Evolutionary conservation across 768 basidiomycete genomes (phyloP).

Genomic region (Asterophora lycoperdoides): DNA sequence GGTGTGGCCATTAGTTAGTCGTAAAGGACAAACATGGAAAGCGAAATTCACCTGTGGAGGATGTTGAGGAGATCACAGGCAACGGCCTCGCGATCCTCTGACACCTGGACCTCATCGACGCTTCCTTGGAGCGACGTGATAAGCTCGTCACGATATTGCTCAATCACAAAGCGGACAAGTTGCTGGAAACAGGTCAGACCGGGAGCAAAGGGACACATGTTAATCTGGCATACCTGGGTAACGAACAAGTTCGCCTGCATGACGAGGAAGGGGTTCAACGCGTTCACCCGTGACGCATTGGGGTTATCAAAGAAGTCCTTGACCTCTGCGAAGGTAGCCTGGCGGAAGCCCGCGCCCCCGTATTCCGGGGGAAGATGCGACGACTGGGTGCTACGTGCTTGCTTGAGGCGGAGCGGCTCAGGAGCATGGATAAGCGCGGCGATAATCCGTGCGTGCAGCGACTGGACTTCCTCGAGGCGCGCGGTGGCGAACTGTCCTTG

Average conservation of each 20-base stretch:
- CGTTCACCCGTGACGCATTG: slow-evolving; percentile 78
- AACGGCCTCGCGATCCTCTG: slow-evolving; percentile 77
- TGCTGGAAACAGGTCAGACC: slow-evolving; percentile 47
- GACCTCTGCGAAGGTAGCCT: slow-evolving; percentile 83
- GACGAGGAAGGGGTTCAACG: slow-evolving; percentile 85
- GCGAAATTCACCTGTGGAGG: slow-evolving; percentile 59
- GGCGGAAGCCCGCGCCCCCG: slow-evolving; percentile 68
- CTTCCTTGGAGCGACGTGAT: slow-evolving; percentile 61
- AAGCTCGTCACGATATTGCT: slow-evolving; percentile 89
- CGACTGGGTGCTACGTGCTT: slow-evolving; percentile 39
- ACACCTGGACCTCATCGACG: slow-evolving; percentile 59
- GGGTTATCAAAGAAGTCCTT: slow-evolving; percentile 92
- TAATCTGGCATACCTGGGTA: slow-evolving; percentile 60
- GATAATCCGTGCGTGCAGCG: slow-evolving; percentile 73
- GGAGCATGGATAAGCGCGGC: slow-evolving; percentile 73
- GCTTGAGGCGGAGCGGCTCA: slow-evolving; percentile 68
- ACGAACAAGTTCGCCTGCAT: slow-evolving; percentile 93
- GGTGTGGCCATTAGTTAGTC: slow-evolving; percentile 3
- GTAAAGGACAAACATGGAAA: background rate
- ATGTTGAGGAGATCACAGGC: slow-evolving; percentile 85
- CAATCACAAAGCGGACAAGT: slow-evolving; percentile 89
- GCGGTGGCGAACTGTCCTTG: slow-evolving; percentile 84
- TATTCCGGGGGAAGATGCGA: slow-evolving; percentile 52
- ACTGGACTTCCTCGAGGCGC: slow-evolving; percentile 79
- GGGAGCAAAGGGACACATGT: background rate